phyloP scores from a whole-genome alignment of 2,329 filamentous ascomycete species.

The Penicillium sp. region DNA sequence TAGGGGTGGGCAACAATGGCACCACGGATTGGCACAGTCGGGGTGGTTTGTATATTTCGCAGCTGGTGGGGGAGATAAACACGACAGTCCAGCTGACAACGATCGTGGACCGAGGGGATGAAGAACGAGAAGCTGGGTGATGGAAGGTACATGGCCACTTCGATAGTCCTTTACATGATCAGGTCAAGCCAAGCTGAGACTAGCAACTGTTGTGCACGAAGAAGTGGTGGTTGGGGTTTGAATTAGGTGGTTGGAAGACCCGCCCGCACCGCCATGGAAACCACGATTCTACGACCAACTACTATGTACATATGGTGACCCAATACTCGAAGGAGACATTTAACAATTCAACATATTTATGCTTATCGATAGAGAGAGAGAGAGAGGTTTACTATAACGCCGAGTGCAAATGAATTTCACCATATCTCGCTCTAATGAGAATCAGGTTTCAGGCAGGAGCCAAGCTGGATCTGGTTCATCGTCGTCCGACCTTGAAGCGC shows the following conservation, averaged over 20 bases:
- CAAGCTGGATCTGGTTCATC: constrained; percentile 47
- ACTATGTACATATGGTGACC: no score
- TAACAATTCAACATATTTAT: no score
- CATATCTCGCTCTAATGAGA: no score
- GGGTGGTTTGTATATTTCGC: constrained; percentile 21
- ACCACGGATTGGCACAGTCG: constrained; percentile 45
- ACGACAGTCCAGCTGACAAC: constrained; percentile 71
- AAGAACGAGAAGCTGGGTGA: constrained; percentile 59
- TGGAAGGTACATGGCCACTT: constrained; percentile 30
- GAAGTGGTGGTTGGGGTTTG: constrained; percentile 3
- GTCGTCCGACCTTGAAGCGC: constrained; percentile 34
- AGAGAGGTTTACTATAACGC: no score
- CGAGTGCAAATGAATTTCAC: no score
- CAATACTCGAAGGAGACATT: no score
- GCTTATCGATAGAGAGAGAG: no score
- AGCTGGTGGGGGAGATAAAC: constrained; percentile 65
- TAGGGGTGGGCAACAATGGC: constrained; percentile 87
- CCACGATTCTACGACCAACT: no score
- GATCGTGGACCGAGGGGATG: constrained; percentile 81
- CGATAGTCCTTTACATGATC: neutral
- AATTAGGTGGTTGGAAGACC: no score
- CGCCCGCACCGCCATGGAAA: no score
- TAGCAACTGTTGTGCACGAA: neutral
- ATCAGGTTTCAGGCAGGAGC: constrained; percentile 36
- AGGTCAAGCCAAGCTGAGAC: neutral